Conservation (phyloP, 192 early-diverging fungal genomes). For the Backusella westeae region DNA sequence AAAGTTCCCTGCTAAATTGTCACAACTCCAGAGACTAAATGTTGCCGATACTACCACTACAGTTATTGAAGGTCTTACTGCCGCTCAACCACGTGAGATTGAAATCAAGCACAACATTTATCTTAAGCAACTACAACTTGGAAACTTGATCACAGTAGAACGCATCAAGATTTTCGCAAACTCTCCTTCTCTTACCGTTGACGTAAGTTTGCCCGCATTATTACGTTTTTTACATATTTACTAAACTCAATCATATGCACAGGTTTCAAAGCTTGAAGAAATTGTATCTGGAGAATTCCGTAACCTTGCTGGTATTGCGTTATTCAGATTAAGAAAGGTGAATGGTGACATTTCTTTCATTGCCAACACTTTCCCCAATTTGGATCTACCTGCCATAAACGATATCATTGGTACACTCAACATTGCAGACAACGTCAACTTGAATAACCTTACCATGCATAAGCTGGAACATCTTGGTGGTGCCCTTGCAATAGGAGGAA, state of each 20-base stretch:
- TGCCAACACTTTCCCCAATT: constrained; percentile 52
- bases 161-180: constrained; percentile 20
- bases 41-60: constrained; percentile 30
- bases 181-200: constrained; percentile 14
- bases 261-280: constrained; percentile 9
- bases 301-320: constrained; percentile 45
- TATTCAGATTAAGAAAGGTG: constrained; percentile 44
- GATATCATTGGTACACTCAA: constrained; percentile 55
- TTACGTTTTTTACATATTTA: neutral
- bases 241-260: neutral
- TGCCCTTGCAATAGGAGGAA: constrained; percentile 63
- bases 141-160: constrained; percentile 16
- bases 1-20: constrained; percentile 24
- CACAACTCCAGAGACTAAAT: constrained; percentile 16
- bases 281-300: constrained; percentile 62
- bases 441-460: constrained; percentile 55
- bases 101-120: constrained; percentile 30
- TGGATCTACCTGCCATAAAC: constrained; percentile 45
- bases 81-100: neutral
- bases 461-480: constrained; percentile 56
- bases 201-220: constrained; percentile 3
- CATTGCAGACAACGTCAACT: constrained; percentile 53
- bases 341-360: constrained; percentile 60
- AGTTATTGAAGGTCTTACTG: constrained; percentile 17
- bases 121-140: constrained; percentile 22